Percentiles rank a stretch among this genome's conserved stretches.
Evolutionary conservation across 1,284 basidiomycete genomes (phyloP).

Genomic region (Chalciporus sp.): DNA sequence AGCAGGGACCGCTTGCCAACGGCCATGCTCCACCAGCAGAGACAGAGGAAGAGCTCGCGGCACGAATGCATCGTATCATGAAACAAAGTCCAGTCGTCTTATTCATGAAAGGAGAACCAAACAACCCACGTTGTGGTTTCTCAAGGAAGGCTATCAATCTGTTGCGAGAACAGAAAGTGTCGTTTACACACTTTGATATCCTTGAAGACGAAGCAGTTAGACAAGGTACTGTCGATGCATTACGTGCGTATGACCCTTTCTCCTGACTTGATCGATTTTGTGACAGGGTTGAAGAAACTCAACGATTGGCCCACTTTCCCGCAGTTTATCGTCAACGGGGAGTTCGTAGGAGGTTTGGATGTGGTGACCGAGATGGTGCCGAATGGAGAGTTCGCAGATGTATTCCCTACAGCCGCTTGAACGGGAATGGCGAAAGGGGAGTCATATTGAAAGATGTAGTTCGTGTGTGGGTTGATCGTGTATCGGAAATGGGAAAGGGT

Average conservation of each 20-base stretch:
- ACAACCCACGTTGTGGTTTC: slow-evolving; percentile 90
- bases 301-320: slow-evolving; percentile 98
- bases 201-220: slow-evolving; percentile 73
- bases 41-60: slow-evolving; percentile 65
- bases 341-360: slow-evolving; percentile 95
- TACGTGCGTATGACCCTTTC: slow-evolving; percentile 43
- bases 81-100: slow-evolving; percentile 75
- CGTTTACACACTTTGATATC: slow-evolving; percentile 87
- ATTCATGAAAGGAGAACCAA: slow-evolving; percentile 97
- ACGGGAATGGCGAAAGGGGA: neutral
- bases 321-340: slow-evolving; percentile 92
- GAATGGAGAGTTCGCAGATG: slow-evolving; percentile 49
- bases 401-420: slow-evolving; percentile 15
- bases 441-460: neutral
- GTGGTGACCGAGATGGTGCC: slow-evolving; percentile 71
- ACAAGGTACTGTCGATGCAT: slow-evolving; percentile 44
- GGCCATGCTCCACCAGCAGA: slow-evolving; percentile 48
- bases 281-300: slow-evolving; percentile 52
- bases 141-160: slow-evolving; percentile 86
- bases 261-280: slow-evolving; percentile 51
- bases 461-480: neutral
- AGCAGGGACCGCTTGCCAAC: slow-evolving; percentile 38
- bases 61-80: slow-evolving; percentile 71
- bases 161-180: slow-evolving; percentile 80
- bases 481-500: neutral